A percentile compares a stretch with the other conserved stretches of the same genome.
phyloP scores from a whole-genome alignment of 768 basidiomycete genomes.

The Pleurotus platypus region DNA sequence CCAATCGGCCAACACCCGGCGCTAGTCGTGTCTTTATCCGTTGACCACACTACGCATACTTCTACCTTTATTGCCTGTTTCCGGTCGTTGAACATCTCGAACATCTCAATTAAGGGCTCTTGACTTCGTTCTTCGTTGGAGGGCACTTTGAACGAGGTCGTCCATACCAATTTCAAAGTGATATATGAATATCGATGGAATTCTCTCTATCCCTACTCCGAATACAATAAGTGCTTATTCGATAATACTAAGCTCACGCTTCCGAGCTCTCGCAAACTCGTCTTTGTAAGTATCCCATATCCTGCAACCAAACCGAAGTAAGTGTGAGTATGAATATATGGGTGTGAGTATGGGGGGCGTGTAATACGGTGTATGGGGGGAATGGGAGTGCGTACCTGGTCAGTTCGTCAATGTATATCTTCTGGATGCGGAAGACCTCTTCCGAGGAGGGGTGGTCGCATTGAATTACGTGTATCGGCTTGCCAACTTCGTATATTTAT shows the following conservation, averaged over 20 bases:
- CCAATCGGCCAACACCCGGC: no score
- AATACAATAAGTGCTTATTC: slow-evolving; percentile 36
- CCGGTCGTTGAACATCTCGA: no score
- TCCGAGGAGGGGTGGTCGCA: slow-evolving; percentile 80
- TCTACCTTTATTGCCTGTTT: no score
- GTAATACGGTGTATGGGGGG: background rate
- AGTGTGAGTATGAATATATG: no score
- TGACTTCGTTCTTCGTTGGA: no score
- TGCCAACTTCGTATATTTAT: slow-evolving; percentile 58
- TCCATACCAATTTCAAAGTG: no score
- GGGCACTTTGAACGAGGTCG: no score
- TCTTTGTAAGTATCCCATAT: slow-evolving; percentile 98
- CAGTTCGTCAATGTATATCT: slow-evolving; percentile 87
- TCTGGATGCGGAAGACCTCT: slow-evolving; percentile 75
- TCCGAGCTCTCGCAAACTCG: slow-evolving; percentile 81
- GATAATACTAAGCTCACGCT: slow-evolving; percentile 74
- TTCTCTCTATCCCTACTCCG: background rate
- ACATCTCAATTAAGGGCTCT: no score
- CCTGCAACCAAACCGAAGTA: slow-evolving; percentile 31
- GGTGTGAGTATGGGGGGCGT: no score
- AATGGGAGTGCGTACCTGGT: slow-evolving; percentile 56
- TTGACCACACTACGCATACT: no score
- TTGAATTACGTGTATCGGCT: slow-evolving; percentile 78
- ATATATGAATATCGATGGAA: no score
- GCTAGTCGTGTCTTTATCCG: no score